Percentiles rank a stretch among this genome's conserved stretches.
phyloP scores from a whole-genome alignment of 2,329 filamentous ascomycete species.

The Fusarium goolgardi region DNA sequence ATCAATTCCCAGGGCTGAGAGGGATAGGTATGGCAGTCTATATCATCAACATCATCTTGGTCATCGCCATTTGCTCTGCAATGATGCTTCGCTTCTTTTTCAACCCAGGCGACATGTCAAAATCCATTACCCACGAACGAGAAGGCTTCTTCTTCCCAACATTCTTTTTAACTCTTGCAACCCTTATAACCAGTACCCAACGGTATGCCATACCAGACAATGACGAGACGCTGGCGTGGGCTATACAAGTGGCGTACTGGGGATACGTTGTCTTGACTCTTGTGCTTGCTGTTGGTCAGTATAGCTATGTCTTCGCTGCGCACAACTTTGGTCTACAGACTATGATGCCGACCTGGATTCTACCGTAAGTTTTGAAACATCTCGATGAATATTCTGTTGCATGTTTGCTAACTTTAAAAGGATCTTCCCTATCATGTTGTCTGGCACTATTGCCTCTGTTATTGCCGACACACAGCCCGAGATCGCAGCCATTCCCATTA shows the following conservation, averaged over 20 bases:
- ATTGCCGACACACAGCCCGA: slow-evolving; percentile 8
- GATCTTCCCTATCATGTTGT: slow-evolving; percentile 11
- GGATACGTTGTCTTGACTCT: slow-evolving; percentile 5
- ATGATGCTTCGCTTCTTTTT: slow-evolving; percentile 10
- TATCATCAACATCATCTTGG: slow-evolving; percentile 5
- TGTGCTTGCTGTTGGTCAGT: slow-evolving; percentile 1
- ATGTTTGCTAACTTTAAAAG: neutral
- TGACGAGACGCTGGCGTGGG: slow-evolving; percentile 1
- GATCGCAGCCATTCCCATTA: slow-evolving; percentile 6
- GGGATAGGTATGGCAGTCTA: slow-evolving; percentile 1
- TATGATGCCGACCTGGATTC: slow-evolving; percentile 14
- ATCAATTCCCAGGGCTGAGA: neutral
- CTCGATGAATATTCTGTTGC: neutral
- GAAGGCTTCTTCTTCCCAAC: slow-evolving; percentile 13
- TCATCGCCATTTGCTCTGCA: neutral
- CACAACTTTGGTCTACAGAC: slow-evolving; percentile 3
- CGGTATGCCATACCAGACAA: slow-evolving; percentile 4
- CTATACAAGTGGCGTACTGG: slow-evolving; percentile 11
- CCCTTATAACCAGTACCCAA: slow-evolving; percentile 8
- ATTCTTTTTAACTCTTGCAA: slow-evolving; percentile 3
- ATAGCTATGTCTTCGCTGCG: slow-evolving; percentile 7
- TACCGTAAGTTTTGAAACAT: neutral
- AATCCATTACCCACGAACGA: slow-evolving; percentile 9
- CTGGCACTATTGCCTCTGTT: slow-evolving; percentile 9
- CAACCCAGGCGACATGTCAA: slow-evolving; percentile 10